Conservation (phyloP, 768 basidiomycete genomes). For the Dentipellis fragilis region DNA sequence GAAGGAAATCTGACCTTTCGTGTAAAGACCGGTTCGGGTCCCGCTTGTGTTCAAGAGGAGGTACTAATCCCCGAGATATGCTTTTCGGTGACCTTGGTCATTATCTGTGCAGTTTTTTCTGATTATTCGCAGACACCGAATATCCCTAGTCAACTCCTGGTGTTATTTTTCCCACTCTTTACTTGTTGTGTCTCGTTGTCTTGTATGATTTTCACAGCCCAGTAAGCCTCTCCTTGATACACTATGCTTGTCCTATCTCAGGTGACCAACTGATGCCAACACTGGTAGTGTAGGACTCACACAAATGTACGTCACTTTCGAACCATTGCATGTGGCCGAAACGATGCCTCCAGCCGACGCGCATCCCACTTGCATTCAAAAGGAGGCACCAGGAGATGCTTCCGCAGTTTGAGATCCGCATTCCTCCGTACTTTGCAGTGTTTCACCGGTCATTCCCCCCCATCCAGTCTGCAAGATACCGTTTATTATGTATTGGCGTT, state of each 20-base stretch:
- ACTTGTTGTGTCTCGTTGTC: background rate
- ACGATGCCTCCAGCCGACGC: background rate
- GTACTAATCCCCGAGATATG: background rate
- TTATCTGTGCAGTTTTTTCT: background rate
- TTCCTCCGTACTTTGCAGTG: background rate
- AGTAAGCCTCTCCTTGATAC: background rate
- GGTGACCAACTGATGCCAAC: too few relatives aligned
- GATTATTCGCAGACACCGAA: too few relatives aligned
- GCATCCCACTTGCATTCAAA: background rate
- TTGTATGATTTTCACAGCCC: background rate
- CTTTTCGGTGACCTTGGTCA: background rate
- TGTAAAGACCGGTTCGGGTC: slow-evolving; percentile 4
- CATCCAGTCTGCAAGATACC: too few relatives aligned
- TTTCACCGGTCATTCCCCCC: too few relatives aligned
- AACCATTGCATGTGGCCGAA: background rate
- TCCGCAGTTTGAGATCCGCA: background rate
- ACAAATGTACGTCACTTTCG: background rate
- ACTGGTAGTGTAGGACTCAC: background rate
- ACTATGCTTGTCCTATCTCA: too few relatives aligned
- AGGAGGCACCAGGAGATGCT: background rate
- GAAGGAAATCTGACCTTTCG: background rate
- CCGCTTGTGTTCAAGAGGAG: slow-evolving; percentile 14
- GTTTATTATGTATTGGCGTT: too few relatives aligned
- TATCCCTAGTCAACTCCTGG: too few relatives aligned
- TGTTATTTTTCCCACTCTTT: background rate